Evolutionary conservation across 2,329 filamentous ascomycete genomes (phyloP), one percentile per base, ranked within the genome.

Genomic region (Rosellinia necatrix): DNA sequence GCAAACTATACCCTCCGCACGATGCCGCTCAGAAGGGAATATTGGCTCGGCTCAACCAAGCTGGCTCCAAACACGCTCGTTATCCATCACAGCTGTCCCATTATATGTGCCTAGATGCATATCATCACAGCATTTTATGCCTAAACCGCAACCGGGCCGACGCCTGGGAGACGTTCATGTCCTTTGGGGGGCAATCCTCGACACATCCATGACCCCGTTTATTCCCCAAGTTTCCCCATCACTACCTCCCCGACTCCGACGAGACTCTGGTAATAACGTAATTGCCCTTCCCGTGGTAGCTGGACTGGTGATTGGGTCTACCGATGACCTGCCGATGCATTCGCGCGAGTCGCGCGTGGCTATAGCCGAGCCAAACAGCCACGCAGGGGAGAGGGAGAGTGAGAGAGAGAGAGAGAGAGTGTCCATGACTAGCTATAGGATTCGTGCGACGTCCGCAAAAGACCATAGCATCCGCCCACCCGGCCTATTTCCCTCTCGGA

Each of bases 21-120:
- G n/a, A n/a, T 22, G 9, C 32, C 13, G 17, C 10, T 13, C 7
- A 37, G 29, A 29, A 32, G 17, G 24, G 17, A 19, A 24, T 29
- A 43, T 44, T 34, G 25, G 49, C 41, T 42, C 19, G n/a, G 7
- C 27, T 25, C 25, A 15, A 35, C 13, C 38, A 46, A 46, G 24
- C 32, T 21, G 7, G 19, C 17, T 15, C 29, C 15, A 38, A 47
- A 30, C 5, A 21, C n/a, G 35, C 12, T 42, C 42, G 19, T 21
- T 34, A 44, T 47, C 46, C 17, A 48, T 30, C 25, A 22, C 21
- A 43, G 40, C 2, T 37, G 32, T 43, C 35, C 8, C 25, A 32
- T 19, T 17, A 42, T 52, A 53, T 49, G 49, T 19, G n/a, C 49
- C 37, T 30, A 48, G 35, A 29, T 52, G 48, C 42, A 52, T 42